Evolutionary conservation across 1,284 basidiomycete species (phyloP).

Genomic region (Fomitopsis betulina): DNA sequence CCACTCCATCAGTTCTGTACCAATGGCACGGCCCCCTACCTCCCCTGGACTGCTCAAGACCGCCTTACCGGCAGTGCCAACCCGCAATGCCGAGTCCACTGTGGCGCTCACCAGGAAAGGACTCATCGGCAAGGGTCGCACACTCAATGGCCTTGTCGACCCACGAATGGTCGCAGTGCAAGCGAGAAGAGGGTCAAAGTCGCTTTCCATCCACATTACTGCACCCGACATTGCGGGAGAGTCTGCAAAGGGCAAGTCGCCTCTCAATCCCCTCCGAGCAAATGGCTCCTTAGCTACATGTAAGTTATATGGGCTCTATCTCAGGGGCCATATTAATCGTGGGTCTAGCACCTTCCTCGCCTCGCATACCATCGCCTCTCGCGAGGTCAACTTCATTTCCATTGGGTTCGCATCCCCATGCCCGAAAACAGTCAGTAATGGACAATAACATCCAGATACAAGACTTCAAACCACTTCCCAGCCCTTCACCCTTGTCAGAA

Average conservation of each 20-base stretch:
- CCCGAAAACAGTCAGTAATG: slow-evolving; percentile 65
- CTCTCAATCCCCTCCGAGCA: slow-evolving; percentile 9
- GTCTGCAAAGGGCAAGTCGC: slow-evolving; percentile 17
- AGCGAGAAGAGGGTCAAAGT: slow-evolving; percentile 42
- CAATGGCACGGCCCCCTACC: slow-evolving; percentile 69
- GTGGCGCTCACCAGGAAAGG: slow-evolving; percentile 24
- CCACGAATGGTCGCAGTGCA: slow-evolving; percentile 43
- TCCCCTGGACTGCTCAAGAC: slow-evolving; percentile 64
- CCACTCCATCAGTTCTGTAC: slow-evolving; percentile 74
- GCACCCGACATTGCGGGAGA: slow-evolving; percentile 33
- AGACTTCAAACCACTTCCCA: slow-evolving; percentile 27
- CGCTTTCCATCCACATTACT: slow-evolving; percentile 53
- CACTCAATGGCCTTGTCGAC: slow-evolving; percentile 28
- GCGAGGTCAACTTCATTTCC: slow-evolving; percentile 47
- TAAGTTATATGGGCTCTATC: slow-evolving; percentile 1
- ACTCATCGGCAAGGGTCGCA: slow-evolving; percentile 22
- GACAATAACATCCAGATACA: slow-evolving; percentile 47
- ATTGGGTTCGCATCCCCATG: slow-evolving; percentile 67
- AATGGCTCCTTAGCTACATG: slow-evolving; percentile 8
- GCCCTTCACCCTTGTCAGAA: slow-evolving; percentile 31
- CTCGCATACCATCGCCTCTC: slow-evolving; percentile 40
- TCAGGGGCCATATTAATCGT: not conserved
- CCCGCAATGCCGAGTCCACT: slow-evolving; percentile 14
- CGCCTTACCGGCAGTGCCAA: slow-evolving; percentile 24
- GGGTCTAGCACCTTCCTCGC: slow-evolving; percentile 20